Conservation (phyloP, 2,329 filamentous ascomycete species). For the Diaporthe destruens region DNA sequence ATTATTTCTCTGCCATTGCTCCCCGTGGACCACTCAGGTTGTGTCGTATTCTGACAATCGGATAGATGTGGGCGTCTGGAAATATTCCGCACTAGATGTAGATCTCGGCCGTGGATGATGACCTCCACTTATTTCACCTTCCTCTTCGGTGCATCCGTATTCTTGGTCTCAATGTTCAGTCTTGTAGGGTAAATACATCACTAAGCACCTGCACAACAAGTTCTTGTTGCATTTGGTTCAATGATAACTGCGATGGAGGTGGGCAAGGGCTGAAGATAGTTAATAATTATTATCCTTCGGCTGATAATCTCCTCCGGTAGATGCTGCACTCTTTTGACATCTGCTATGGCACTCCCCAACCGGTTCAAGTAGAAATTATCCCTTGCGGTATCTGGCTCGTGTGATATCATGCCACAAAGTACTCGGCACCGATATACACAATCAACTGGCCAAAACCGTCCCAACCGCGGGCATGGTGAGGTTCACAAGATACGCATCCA, state of each 20-base stretch:
- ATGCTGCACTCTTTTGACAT: no score
- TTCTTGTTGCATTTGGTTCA: not conserved
- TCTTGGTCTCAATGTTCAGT: not conserved
- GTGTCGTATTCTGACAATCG: not conserved
- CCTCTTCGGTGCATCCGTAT: not conserved
- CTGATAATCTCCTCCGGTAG: not conserved
- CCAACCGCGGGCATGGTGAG: conserved; percentile 23
- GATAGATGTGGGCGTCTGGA: conserved; percentile 12
- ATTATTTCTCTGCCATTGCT: not conserved
- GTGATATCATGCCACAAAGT: no score
- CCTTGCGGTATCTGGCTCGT: no score
- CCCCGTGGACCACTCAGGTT: not conserved
- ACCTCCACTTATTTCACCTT: conserved; percentile 1
- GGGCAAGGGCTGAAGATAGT: not conserved
- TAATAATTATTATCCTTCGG: not conserved
- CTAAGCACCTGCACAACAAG: no score
- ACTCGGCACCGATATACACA: not conserved
- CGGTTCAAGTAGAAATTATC: no score
- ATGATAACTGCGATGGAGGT: not conserved
- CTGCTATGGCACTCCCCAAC: no score
- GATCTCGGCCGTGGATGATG: not conserved
- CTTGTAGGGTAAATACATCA: not conserved
- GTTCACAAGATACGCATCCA: conserved; percentile 49
- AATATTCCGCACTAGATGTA: conserved; percentile 12
- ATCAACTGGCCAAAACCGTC: conserved; percentile 25